Evolutionary conservation across 2,329 filamentous ascomycete species (phyloP), one percentile per base, ranked within the genome.

Genomic region (Penicillium sp.): DNA sequence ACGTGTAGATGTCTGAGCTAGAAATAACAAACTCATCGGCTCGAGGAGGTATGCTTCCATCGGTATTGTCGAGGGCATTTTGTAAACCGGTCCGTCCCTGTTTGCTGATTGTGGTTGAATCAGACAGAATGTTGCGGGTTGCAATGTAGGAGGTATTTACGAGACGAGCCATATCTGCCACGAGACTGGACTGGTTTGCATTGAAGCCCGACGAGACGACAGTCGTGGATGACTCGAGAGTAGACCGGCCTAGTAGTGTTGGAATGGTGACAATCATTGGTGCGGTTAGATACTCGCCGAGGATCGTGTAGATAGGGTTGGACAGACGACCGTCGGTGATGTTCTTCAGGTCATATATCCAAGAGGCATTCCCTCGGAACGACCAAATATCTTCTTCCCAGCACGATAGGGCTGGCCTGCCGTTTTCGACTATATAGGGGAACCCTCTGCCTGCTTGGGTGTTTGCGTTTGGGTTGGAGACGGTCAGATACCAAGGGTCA

Each of bases 91-190:
- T 21, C n/a, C 30, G 42, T 20, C 51, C 42, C 14, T 20, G 9
- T 24, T 12, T n/a, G 38, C 51, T 53, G 6, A 53, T 53, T 7
- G 30, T 30, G 28, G 42, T 47, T 47, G 51, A 46, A 26, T 53
- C 51, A 28, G 16, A 46, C 4, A 53, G 30, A 47, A 53, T 53
- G n/a, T 53, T 53, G 18, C 51, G 51, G n/a, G 51, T 53, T 35
- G 42, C 28, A 16, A 53, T 35, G 38, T 53, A 53, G 42, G 23
- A 23, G 24, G 18, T 46, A 20, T 53, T 53, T 26, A 53, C 8
- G 9, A 53, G 51, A 26, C 51, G 51, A n/a, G n/a, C 23, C 40
- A 53, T 33, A 24, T 53, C 51, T 11, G 40, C 20, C 1, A 35
- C 16, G 7, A 53, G 3, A 46, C 51, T 53, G 24, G 23, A 47